Percentiles rank a stretch among this genome's conserved stretches.
phyloP scores from a whole-genome alignment of 2,329 filamentous ascomycete genomes.

The Grosmannia serpens region DNA sequence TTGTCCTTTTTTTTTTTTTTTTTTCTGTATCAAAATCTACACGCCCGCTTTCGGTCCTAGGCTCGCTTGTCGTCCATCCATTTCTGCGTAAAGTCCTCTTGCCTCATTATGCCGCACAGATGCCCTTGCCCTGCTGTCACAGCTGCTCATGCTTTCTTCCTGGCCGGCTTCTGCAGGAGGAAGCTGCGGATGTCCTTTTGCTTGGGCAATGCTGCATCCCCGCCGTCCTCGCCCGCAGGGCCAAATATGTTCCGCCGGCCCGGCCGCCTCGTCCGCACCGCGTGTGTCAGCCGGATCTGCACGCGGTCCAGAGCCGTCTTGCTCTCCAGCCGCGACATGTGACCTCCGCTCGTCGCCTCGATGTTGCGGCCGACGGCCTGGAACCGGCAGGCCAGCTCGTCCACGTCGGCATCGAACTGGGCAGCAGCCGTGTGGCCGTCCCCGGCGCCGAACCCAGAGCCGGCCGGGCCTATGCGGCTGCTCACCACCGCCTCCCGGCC shows the following conservation, averaged over 20 bases:
- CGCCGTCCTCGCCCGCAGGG: neutral
- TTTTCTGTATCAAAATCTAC: too few relatives aligned
- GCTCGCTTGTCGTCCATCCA: too few relatives aligned
- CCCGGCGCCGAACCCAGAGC: too few relatives aligned
- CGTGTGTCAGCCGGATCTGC: slow-evolving; percentile 59
- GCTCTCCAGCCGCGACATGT: slow-evolving; percentile 61
- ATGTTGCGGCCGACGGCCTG: slow-evolving; percentile 51
- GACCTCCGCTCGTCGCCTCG: slow-evolving; percentile 60
- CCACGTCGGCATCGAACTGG: slow-evolving; percentile 59
- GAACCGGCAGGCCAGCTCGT: slow-evolving; percentile 50
- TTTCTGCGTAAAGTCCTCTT: too few relatives aligned
- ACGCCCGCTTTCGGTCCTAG: too few relatives aligned
- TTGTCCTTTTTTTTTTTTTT: too few relatives aligned
- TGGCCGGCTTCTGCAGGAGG: slow-evolving; percentile 7
- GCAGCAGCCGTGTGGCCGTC: neutral
- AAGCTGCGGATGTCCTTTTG: slow-evolving; percentile 13
- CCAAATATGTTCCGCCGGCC: slow-evolving; percentile 38
- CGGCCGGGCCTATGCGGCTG: too few relatives aligned
- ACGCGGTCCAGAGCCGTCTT: slow-evolving; percentile 67
- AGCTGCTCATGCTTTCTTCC: neutral
- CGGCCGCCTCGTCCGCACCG: slow-evolving; percentile 53
- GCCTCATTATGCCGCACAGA: too few relatives aligned
- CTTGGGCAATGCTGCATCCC: neutral
- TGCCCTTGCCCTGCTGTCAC: neutral
- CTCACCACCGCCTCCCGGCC: slow-evolving; percentile 11